Percentiles rank a stretch among this genome's conserved stretches.
These are phyloP conservation scores for Flaveria sonorensis DNA, from an alignment of 129 eudicot genomes.

Conservation along the genomic window DNA sequence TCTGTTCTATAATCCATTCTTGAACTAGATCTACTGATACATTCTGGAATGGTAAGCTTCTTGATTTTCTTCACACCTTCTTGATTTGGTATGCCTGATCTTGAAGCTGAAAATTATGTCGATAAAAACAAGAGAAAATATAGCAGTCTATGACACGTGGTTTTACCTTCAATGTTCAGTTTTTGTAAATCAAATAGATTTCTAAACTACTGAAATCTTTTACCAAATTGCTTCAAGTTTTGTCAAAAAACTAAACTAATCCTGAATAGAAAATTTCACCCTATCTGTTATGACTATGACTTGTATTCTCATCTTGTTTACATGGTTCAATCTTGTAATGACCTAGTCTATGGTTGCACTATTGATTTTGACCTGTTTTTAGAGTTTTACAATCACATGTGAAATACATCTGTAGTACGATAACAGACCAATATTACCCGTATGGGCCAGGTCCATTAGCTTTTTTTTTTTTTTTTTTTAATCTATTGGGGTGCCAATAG, in stretches of 20 bases:
- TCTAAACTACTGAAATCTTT: constrained; percentile 22
- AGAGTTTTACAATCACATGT: background rate
- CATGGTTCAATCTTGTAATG: background rate
- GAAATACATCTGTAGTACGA: background rate
- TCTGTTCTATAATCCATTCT: constrained; percentile 28
- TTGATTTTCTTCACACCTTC: constrained; percentile 29
- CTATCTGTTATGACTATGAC: constrained; percentile 18
- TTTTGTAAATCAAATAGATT: constrained; percentile 14
- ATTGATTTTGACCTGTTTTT: background rate
- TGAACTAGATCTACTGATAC: constrained; percentile 15
- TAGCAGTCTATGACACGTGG: background rate
- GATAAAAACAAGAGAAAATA: constrained; percentile 17
- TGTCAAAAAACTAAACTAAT: constrained; percentile 18
- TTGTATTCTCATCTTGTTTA: constrained; percentile 12
- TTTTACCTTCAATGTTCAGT: constrained; percentile 23
- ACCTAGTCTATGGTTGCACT: background rate
- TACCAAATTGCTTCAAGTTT: background rate
- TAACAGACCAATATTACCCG: background rate
- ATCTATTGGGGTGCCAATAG: background rate
- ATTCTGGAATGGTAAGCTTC: constrained; percentile 24
- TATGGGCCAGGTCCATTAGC: background rate
- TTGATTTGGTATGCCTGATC: constrained; percentile 29
- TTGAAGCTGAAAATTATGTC: constrained; percentile 28
- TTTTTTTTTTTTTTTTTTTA: background rate
- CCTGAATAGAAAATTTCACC: background rate